Evolutionary conservation across 2,329 filamentous ascomycete genomes (phyloP).

Genomic region (Teratosphaeria pseudoeucalypti): DNA sequence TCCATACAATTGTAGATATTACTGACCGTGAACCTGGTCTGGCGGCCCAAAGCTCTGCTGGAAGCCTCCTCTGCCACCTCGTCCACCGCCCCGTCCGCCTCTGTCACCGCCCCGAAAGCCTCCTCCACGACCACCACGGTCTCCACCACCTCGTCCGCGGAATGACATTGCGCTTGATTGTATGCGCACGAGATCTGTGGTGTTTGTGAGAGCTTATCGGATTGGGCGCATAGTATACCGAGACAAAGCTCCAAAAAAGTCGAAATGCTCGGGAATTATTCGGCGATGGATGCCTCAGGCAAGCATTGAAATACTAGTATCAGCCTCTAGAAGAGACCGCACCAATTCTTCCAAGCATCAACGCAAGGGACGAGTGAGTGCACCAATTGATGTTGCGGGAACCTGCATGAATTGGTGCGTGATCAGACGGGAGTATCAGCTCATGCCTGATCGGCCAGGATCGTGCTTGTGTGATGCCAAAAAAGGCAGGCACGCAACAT

Average conservation of each 20-base stretch:
- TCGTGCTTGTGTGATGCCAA: neutral
- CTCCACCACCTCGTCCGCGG: conserved; percentile 11
- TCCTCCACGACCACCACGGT: conserved; percentile 12
- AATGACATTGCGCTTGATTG: conserved; percentile 9
- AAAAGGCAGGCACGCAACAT: neutral
- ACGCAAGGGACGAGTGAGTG: too few relatives aligned
- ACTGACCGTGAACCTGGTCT: conserved; percentile 29
- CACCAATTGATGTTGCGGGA: too few relatives aligned
- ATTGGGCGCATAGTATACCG: neutral
- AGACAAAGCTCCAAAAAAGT: neutral
- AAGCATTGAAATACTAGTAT: neutral
- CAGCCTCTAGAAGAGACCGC: neutral
- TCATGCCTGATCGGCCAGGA: neutral
- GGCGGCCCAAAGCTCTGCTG: conserved; percentile 33
- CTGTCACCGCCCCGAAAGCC: conserved; percentile 7
- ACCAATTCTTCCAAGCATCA: neutral
- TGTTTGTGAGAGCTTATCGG: neutral
- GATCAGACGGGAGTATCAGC: too few relatives aligned
- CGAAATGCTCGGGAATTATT: neutral
- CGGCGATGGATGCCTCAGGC: neutral
- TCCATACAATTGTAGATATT: conserved; percentile 11
- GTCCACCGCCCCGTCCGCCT: conserved; percentile 13
- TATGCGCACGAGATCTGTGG: neutral
- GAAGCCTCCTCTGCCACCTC: conserved; percentile 25
- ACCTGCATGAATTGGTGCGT: too few relatives aligned